Percentiles rank a stretch among this genome's conserved stretches.
phyloP scores from a whole-genome alignment of 2,329 filamentous ascomycete species.

The Monosporascus cannonballus region DNA sequence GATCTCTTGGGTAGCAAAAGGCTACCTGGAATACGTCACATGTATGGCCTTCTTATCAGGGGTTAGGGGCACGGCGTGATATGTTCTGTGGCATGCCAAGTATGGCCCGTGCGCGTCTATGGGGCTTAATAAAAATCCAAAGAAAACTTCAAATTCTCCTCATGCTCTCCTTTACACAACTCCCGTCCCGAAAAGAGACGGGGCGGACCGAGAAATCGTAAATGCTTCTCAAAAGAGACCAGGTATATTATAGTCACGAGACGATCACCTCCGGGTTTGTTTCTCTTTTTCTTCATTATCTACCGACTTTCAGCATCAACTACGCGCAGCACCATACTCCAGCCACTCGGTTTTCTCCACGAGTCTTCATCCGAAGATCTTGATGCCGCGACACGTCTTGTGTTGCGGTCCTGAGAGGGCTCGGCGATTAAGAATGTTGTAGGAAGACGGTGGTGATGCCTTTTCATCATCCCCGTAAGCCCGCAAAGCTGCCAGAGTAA shows the following conservation, averaged over 20 bases:
- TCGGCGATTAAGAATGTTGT: conserved; percentile 10
- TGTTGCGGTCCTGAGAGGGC: conserved; percentile 26
- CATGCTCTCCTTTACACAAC: too few species aligned
- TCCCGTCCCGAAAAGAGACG: too few species aligned
- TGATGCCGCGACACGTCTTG: conserved; percentile 27
- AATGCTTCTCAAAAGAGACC: too few species aligned
- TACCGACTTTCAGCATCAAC: conserved; percentile 11
- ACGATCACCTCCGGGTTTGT: conserved; percentile 8
- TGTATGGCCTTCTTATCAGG: too few species aligned
- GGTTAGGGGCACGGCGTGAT: too few species aligned
- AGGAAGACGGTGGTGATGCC: conserved; percentile 13
- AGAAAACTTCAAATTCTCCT: too few species aligned
- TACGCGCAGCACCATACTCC: conserved; percentile 11
- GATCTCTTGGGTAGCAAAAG: too few species aligned
- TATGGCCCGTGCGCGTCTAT: too few species aligned
- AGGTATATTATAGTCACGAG: not conserved
- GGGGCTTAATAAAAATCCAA: too few species aligned
- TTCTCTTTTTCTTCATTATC: not conserved
- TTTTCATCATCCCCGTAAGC: conserved; percentile 9
- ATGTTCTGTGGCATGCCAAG: too few species aligned
- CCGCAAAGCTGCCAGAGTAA: conserved; percentile 35
- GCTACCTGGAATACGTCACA: too few species aligned
- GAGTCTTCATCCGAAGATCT: conserved; percentile 28
- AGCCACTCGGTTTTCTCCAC: conserved; percentile 23
- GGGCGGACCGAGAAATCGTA: too few species aligned